Conservation (phyloP, 148 eudicot species). For the Silene conica region DNA sequence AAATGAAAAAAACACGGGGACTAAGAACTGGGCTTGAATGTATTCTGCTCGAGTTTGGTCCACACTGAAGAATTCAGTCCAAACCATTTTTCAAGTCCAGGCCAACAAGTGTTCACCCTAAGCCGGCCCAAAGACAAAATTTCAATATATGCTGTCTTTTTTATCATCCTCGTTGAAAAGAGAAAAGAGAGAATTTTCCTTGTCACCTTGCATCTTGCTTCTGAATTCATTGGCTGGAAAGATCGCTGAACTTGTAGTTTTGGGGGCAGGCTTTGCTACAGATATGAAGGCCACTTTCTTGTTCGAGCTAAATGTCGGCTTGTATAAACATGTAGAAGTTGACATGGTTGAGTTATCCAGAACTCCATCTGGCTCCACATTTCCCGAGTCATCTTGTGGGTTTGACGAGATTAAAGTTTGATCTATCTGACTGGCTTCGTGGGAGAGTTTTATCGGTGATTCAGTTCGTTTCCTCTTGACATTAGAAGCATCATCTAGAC, state of each 20-base stretch:
- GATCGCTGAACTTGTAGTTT: slow-evolving; percentile 22
- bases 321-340: slow-evolving; percentile 16
- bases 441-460: slow-evolving; percentile 12
- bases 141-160: slow-evolving; percentile 37
- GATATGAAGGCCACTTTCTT: slow-evolving; percentile 63
- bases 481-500: slow-evolving; percentile 18
- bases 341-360: slow-evolving; percentile 27
- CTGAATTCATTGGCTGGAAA: slow-evolving; percentile 14
- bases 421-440: slow-evolving; percentile 15
- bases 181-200: slow-evolving; percentile 43
- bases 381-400: slow-evolving; percentile 22
- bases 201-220: slow-evolving; percentile 22
- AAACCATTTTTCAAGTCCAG: too few species aligned
- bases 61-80: too few species aligned
- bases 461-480: slow-evolving; percentile 14
- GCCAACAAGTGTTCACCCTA: too few species aligned
- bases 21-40: too few species aligned
- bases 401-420: slow-evolving; percentile 14
- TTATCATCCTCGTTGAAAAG: slow-evolving; percentile 35
- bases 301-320: slow-evolving; percentile 21
- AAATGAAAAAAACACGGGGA: too few species aligned
- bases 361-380: slow-evolving; percentile 7
- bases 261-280: slow-evolving; percentile 35
- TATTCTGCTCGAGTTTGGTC: too few species aligned
- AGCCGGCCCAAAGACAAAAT: neutral